Evolutionary conservation across 2,329 filamentous ascomycete species (phyloP).

Genomic region (Diaporthe longicolla): DNA sequence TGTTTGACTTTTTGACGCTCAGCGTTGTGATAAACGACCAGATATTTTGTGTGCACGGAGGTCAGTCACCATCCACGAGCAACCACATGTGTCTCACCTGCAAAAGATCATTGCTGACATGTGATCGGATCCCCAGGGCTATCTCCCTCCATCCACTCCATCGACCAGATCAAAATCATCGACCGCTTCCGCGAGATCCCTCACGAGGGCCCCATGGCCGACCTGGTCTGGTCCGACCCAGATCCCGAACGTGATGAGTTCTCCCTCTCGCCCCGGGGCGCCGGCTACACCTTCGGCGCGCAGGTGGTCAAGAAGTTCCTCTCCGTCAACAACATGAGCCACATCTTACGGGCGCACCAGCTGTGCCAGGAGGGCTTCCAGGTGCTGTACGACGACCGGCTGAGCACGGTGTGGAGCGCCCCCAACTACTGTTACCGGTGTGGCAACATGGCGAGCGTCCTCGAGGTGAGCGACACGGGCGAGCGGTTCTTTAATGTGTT

Average conservation of each 20-base stretch:
- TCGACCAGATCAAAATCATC: constrained; percentile 99
- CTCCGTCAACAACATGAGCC: constrained; percentile 96
- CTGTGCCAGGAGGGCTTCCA: constrained; percentile 98
- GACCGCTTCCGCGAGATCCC: constrained; percentile 98
- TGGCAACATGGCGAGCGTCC: constrained; percentile 95
- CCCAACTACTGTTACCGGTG: constrained; percentile 97
- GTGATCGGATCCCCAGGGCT: constrained; percentile 65
- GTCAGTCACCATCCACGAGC: constrained; percentile 55
- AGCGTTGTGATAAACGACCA: constrained; percentile 99
- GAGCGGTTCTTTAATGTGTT: constrained; percentile 99
- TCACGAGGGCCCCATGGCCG: constrained; percentile 99
- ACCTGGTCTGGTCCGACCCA: constrained; percentile 97
- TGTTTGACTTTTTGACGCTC: constrained; percentile 98
- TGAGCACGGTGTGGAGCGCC: constrained; percentile 98
- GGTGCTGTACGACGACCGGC: constrained; percentile 92
- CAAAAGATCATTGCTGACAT: constrained; percentile 25
- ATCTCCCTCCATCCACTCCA: constrained; percentile 93
- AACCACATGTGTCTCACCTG: no score
- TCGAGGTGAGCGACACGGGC: constrained; percentile 94
- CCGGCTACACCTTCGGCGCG: constrained; percentile 96
- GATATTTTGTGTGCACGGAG: constrained; percentile 98
- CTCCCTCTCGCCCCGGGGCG: constrained; percentile 90
- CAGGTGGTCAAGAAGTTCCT: constrained; percentile 99
- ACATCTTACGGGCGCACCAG: constrained; percentile 98
- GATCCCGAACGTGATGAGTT: constrained; percentile 99